Base-by-base conservation (phyloP, 1,139 yeast genomes). In the Geotrichum carabidarum region DNA sequence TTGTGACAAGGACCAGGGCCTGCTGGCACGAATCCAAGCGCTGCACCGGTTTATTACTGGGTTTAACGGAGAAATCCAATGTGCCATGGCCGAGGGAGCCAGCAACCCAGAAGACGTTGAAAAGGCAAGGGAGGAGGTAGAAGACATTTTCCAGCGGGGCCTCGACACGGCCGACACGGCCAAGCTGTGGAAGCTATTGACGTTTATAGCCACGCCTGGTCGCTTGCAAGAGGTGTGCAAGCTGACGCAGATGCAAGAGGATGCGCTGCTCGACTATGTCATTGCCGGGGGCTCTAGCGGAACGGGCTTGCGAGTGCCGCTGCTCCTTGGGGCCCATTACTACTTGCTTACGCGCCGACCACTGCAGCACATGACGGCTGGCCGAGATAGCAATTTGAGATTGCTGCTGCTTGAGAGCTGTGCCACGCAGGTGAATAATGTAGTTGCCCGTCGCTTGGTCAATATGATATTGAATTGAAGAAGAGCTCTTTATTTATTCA, bases 1-100 rank as follows among this genome's bases (percentile, higher is more conserved):
- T 15, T 59, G 62, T 8, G 66, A 63, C 8, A 52, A 53, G n/a
- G 71, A 67, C 51, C 55, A 55, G 27, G 60, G 47, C 8, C 44
- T 66, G n/a, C 48, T 59, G 14, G 50, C 52, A 12, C 56, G 62
- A 17, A 51, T 63, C 12, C 31, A 54, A 38, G 55, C 59, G 11
- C 53, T 67, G 35, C 65, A 65, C 53, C 47, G 55, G 49, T 55
- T 66, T 11, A 50, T 66, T 7, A 11, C 37, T 14, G 49, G 35
- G 6, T 44, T 27, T n/a, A 31, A 15, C 11, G 27, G 11, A 8
- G 40, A 12, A 12, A 32, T 18, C 27, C 27, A 22, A 22, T 3
- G 27, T 22, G 5, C 12, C 38, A 31, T 12, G 30, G 18, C 36
- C 40, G 15, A 34, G 8, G 11, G 22, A 2, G 6, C 37, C 36